These are phyloP conservation scores for Gloeopeniophorella convolvens DNA, from an alignment of 768 basidiomycete genomes.

Conservation along the genomic window DNA sequence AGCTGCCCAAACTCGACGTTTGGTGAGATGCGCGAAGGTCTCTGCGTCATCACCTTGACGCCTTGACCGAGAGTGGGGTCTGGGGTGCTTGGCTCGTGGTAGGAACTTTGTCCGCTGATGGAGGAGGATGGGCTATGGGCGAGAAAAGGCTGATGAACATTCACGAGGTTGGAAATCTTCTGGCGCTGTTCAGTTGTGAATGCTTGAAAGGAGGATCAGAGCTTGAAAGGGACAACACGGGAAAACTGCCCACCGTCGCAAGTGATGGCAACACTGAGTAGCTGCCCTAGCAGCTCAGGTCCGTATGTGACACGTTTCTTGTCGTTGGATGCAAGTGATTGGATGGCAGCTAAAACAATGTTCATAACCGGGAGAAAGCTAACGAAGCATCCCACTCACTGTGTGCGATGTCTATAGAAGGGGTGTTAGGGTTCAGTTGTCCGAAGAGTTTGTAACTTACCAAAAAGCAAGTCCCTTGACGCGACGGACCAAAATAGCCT, in stretches of 20 bases:
- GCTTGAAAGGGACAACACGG: background rate
- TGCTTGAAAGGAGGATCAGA: background rate
- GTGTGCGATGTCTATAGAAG: conserved; percentile 16
- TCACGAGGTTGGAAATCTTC: conserved; percentile 7
- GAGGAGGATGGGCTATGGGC: conserved; percentile 18
- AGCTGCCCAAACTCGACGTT: conserved; percentile 15
- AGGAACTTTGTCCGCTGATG: conserved; percentile 17
- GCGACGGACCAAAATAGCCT: conserved; percentile 64
- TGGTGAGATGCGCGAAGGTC: conserved; percentile 32
- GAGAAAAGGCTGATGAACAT: conserved; percentile 13
- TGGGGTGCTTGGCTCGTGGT: conserved; percentile 14
- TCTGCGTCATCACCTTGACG: conserved; percentile 60
- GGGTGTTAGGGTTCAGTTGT: too few species aligned
- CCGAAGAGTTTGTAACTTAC: too few species aligned
- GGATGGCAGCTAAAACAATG: conserved; percentile 14
- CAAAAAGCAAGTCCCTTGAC: conserved; percentile 61
- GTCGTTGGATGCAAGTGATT: conserved; percentile 16
- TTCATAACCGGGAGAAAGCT: background rate
- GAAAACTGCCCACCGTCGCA: conserved; percentile 12
- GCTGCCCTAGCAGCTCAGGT: conserved; percentile 14
- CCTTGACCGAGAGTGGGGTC: conserved; percentile 37
- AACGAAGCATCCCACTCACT: conserved; percentile 3
- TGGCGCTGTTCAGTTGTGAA: conserved; percentile 18
- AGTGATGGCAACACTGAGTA: conserved; percentile 12
- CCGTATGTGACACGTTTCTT: conserved; percentile 8